Base-by-base conservation (phyloP, 2,329 filamentous ascomycete genomes). In the Ophiostoma ips region DNA sequence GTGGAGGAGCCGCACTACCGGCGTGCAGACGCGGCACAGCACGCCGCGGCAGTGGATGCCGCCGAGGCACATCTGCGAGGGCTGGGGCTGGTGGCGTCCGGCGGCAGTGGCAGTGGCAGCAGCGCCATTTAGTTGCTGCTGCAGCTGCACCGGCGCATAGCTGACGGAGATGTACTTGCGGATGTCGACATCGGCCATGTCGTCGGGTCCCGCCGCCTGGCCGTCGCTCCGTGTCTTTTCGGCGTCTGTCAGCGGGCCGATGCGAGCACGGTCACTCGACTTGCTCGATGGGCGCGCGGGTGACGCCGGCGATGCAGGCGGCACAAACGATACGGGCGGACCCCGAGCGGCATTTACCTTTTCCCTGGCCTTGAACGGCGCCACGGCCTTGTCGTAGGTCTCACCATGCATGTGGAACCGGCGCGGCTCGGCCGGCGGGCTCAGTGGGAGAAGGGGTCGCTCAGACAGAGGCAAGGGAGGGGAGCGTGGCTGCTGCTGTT, bases 401-500 rank as follows among this genome's bases (percentile, higher is more conserved):
- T 46, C 33, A 18, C 46, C 46, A 16, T 48, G 37, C 38, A 51
- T 48, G 15, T 45, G 46, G 18, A 48, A 45, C 9, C 18, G 45
- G n/a, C 50, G 50, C 6, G 41, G 33, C 18, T 34, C 18, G 4
- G 30, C 9, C 30, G 16, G 11, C 1, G 43, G 2, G 7, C 11
- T 11, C 12, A 30, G 46, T 15, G 15, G 34, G 8, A 52, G 50
- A 24, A 38, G 35, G 3, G 50, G 50, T 13, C 50, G 36, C 15
- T 16, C 11, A 16, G 41, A 40, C 8, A 52, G 50, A 15, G 46
- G 50, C 4, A 21, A n/a, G 13, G 50, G 18, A 12, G 48, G 50
- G 12, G 50, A 41, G 7, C 21, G 40, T 16, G 21, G 34, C 10
- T 10, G 13, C 5, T 4, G 38, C 33, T 13, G 31, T 3, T n/a